phyloP scores from a whole-genome alignment of 768 basidiomycete genomes.

The Suillus alpinus region DNA sequence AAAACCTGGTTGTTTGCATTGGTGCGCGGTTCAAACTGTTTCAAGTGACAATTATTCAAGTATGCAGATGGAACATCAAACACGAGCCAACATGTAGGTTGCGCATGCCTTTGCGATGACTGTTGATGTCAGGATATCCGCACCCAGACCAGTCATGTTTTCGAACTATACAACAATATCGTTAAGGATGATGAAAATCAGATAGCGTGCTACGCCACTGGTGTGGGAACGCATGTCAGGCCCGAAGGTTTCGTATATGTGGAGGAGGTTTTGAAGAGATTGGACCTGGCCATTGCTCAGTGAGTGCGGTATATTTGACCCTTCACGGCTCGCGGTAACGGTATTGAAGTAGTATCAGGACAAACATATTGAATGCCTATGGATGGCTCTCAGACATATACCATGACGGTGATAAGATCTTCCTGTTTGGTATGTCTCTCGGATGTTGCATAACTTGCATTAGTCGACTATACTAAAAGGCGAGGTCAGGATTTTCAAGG shows the following conservation, averaged over 20 bases:
- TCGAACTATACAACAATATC: slow-evolving; percentile 34
- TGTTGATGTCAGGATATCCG: neutral
- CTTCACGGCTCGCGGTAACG: neutral
- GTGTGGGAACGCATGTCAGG: slow-evolving; percentile 35
- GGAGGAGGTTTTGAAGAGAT: slow-evolving; percentile 18
- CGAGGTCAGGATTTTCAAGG: neutral
- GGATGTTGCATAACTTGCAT: neutral
- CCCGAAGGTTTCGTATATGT: slow-evolving; percentile 23
- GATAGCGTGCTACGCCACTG: slow-evolving; percentile 36
- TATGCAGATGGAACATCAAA: neutral
- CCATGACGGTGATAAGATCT: slow-evolving; percentile 3
- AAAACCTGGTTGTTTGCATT: neutral
- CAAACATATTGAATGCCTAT: neutral
- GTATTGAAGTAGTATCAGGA: neutral
- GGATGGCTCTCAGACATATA: neutral
- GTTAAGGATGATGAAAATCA: slow-evolving; percentile 22
- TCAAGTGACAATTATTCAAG: neutral
- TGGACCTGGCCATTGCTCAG: slow-evolving; percentile 40
- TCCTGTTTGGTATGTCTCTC: slow-evolving; percentile 2
- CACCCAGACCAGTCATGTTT: slow-evolving; percentile 36
- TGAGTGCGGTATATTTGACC: slow-evolving; percentile 13
- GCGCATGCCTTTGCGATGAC: neutral
- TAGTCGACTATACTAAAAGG: neutral
- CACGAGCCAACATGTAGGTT: neutral
- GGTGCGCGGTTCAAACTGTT: neutral